phyloP scores from a whole-genome alignment of 306 rosid genomes.

The Alnus rubra region DNA sequence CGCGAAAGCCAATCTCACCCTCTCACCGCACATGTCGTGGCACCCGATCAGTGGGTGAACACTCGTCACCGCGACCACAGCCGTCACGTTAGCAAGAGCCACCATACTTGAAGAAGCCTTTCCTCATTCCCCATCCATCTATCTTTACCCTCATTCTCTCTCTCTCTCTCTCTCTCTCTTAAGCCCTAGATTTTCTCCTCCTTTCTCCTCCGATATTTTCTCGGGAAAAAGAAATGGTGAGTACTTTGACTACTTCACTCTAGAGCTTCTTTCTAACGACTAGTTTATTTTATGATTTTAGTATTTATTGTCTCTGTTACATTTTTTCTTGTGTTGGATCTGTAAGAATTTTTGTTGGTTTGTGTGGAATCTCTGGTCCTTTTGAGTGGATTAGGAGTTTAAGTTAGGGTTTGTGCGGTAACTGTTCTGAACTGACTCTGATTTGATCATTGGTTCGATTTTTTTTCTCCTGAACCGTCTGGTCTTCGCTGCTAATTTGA shows the following conservation, averaged over 20 bases:
- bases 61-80: constrained; percentile 1
- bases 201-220: constrained; percentile 24
- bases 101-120: constrained; percentile 10
- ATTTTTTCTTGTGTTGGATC: constrained; percentile 14
- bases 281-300: no score
- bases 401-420: background rate
- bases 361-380: background rate
- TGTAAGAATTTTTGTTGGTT: background rate
- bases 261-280: background rate
- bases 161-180: constrained; percentile 14
- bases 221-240: constrained; percentile 41
- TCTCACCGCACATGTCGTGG: constrained; percentile 18
- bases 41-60: background rate
- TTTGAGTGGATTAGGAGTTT: background rate
- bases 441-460: background rate
- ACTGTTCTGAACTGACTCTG: background rate
- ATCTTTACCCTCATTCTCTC: constrained; percentile 1
- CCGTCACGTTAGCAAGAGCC: constrained; percentile 31
- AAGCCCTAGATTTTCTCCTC: constrained; percentile 43
- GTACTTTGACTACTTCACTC: constrained; percentile 12
- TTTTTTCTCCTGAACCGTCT: background rate
- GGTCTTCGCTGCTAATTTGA: background rate
- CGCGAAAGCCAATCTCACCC: background rate
- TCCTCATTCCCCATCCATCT: constrained; percentile 17
- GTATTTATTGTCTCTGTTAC: no score